phyloP scores from a whole-genome alignment of 2,329 filamentous ascomycete species.

The Biscogniauxia marginata region DNA sequence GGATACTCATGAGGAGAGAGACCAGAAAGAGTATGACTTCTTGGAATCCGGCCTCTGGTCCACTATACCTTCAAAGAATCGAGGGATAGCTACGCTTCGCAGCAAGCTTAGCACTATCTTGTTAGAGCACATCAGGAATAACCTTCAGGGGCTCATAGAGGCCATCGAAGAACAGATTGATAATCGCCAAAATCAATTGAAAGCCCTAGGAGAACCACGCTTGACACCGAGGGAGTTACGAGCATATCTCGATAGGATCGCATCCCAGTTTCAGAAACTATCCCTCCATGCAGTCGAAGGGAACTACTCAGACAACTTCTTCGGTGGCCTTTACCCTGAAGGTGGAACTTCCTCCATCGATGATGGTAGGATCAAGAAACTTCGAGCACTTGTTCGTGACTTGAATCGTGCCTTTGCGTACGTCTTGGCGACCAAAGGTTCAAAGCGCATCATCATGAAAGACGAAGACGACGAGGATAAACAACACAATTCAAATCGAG shows the following conservation, averaged over 20 bases:
- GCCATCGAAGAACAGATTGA: constrained; percentile 25
- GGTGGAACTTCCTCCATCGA: background rate
- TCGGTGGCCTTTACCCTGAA: constrained; percentile 28
- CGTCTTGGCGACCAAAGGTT: constrained; percentile 28
- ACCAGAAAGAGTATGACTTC: constrained; percentile 33
- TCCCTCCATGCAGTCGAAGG: constrained; percentile 39
- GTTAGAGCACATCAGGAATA: constrained; percentile 31
- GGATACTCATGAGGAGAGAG: constrained; percentile 24
- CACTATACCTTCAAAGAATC: constrained; percentile 26
- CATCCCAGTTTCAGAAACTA: constrained; percentile 38
- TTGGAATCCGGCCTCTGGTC: constrained; percentile 32
- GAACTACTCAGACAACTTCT: constrained; percentile 40
- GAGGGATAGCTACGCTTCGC: constrained; percentile 37
- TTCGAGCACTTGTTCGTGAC: constrained; percentile 33
- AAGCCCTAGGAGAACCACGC: constrained; percentile 26
- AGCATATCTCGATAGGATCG: constrained; percentile 35
- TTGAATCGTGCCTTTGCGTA: constrained; percentile 32
- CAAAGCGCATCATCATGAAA: constrained; percentile 21
- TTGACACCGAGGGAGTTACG: constrained; percentile 29
- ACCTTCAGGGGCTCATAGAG: constrained; percentile 26
- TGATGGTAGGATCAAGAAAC: constrained; percentile 26
- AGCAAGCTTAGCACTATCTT: constrained; percentile 38
- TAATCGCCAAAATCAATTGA: constrained; percentile 13
- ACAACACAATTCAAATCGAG: background rate
- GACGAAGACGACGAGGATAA: constrained; percentile 1